Base-by-base conservation (phyloP, 148 eudicot species). In the Camellia lanceoleosa region DNA sequence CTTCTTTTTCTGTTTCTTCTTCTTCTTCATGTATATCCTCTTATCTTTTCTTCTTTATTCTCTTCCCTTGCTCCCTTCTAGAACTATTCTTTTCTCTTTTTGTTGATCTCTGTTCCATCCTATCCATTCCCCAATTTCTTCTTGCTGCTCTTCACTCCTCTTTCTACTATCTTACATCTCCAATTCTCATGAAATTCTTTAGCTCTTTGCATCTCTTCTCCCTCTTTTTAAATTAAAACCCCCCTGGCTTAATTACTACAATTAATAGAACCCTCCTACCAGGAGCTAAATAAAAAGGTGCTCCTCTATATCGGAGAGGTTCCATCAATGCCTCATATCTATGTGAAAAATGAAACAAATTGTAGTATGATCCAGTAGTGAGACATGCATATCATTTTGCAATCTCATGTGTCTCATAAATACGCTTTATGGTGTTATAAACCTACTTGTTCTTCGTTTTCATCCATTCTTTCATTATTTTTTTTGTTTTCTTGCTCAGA, bases 61-160 rank as follows among this genome's bases (percentile, higher is more conserved):
- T 49, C 74, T 71, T 19, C 74, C 38, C 74, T 8, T 49, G 44
- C 52, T 54, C 38, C n/a, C 56, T 18, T 4, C 6, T 71, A 4
- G 13, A 47, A 49, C 41, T 73, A 73, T 20, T 51, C 44, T 54
- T n/a, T 14, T 30, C 19, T 52, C 61, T 23, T 44, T 55, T 42
- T 73, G 76, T 73, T 55, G 44, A 73, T 54, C 43, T 73, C 46
- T 54, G 44, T 30, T 60, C 75, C 23, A 19, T 38, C 11, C 62
- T 2, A 54, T 20, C 62, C 14, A 30, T 14, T 73, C n/a, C 8
- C 9, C 18, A 54, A 2, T 73, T n/a, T 54, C 76, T 73, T 73
- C 20, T 73, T 14, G 2, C 60, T 23, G 46, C 75, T 30, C 38
- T 30, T 30, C 38, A 30, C 38, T 30, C 38, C 38, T 30, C 38